Evolutionary conservation across 2,329 filamentous ascomycete genomes (phyloP).

Genomic region (Fusarium anguioides): DNA sequence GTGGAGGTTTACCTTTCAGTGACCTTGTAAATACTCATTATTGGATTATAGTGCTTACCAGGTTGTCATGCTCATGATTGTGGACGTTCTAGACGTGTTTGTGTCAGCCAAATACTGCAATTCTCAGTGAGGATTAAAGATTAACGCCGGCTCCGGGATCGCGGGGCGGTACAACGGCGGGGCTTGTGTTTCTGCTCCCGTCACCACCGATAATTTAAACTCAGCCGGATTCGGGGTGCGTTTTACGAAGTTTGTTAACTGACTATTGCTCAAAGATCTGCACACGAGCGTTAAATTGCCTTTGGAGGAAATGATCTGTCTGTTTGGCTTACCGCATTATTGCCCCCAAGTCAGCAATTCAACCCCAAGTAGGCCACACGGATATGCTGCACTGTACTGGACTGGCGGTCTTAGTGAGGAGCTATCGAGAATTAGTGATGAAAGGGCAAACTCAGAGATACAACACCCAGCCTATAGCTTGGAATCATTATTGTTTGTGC

Average conservation of each 20-base stretch:
- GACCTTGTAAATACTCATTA: not conserved
- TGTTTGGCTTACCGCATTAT: not conserved
- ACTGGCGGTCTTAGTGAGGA: constrained; percentile 1
- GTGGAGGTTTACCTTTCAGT: not conserved
- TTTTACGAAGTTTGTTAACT: not conserved
- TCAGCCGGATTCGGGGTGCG: constrained; percentile 6
- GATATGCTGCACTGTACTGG: not conserved
- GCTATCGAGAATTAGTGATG: constrained; percentile 7
- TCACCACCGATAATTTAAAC: not conserved
- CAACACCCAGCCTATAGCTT: not conserved
- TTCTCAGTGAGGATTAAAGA: constrained; percentile 7
- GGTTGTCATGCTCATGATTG: not conserved
- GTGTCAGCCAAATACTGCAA: not conserved
- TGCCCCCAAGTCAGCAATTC: not conserved
- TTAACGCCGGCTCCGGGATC: constrained; percentile 2
- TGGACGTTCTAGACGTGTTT: constrained; percentile 2
- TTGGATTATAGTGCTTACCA: not conserved
- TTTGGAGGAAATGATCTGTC: not conserved
- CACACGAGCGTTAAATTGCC: not conserved
- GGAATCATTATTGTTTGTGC: not conserved
- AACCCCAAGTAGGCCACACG: not conserved
- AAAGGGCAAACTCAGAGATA: constrained; percentile 17
- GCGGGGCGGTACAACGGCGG: constrained; percentile 25
- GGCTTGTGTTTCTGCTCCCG: constrained; percentile 17
- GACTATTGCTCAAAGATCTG: not conserved